Conservation (phyloP, 345 rosid genomes). For the rapeseed (Brassica napus) region Da-Ae NC_063446.1:40142001-40142500, state of each 20-base stretch:
- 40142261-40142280: conserved; percentile 50
- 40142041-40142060: conserved; percentile 50
- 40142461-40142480: conserved; percentile 58
- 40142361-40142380: conserved; percentile 61
- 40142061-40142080: conserved; percentile 70
- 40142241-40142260: conserved; percentile 60
- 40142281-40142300: conserved; percentile 54
- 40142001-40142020: conserved; percentile 62
- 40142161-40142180: conserved; percentile 79
- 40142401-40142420: conserved; percentile 60
- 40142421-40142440: conserved; percentile 50
- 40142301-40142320: conserved; percentile 55
- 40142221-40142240: conserved; percentile 78
- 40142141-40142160: conserved; percentile 73
- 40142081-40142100: conserved; percentile 65
- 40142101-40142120: conserved; percentile 68
- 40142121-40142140: conserved; percentile 79
- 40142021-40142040: conserved; percentile 59
- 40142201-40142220: conserved; percentile 65
- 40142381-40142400: conserved; percentile 51
- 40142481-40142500: conserved; percentile 62
- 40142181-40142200: conserved; percentile 84
- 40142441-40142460: conserved; percentile 45
- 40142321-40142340: conserved; percentile 20
- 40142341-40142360: conserved; percentile 53